Percentiles rank a stretch among this genome's conserved stretches.
Conservation (phyloP, 2,329 filamentous ascomycete genomes). For the Reticulascus tulasneorum region DNA sequence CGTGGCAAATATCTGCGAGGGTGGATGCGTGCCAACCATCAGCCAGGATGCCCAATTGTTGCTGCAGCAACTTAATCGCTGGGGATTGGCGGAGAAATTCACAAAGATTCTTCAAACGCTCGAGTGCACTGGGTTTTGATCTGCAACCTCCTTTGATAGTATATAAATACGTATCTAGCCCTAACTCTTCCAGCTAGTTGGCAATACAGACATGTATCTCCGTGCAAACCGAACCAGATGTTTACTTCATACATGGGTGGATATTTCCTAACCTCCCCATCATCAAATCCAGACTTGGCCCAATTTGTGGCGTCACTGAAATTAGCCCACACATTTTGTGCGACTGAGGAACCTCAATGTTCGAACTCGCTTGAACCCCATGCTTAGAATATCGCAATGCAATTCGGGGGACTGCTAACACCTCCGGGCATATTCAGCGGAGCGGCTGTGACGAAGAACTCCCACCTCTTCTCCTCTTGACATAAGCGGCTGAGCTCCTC, state of each 20-base stretch:
- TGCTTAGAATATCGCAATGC: conserved; percentile 39
- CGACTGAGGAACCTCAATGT: too few relatives aligned
- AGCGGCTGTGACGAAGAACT: conserved; percentile 45
- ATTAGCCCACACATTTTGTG: too few relatives aligned
- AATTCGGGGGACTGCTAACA: conserved; percentile 40
- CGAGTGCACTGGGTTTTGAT: not conserved
- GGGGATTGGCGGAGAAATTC: conserved; percentile 25
- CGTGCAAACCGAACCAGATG: too few relatives aligned
- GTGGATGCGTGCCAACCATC: conserved; percentile 14
- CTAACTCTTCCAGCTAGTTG: too few relatives aligned
- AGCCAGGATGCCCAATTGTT: conserved; percentile 20
- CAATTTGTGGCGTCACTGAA: too few relatives aligned
- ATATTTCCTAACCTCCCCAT: too few relatives aligned
- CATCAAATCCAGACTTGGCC: too few relatives aligned
- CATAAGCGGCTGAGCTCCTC: conserved; percentile 40
- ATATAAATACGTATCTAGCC: too few relatives aligned
- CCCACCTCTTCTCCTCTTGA: conserved; percentile 44
- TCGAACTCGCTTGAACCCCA: too few relatives aligned
- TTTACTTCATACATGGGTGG: too few relatives aligned
- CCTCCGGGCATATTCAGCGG: conserved; percentile 45
- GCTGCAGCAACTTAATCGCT: conserved; percentile 19
- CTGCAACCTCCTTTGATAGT: too few relatives aligned
- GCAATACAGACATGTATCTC: too few relatives aligned
- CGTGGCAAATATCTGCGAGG: conserved; percentile 16
- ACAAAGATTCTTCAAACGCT: conserved; percentile 18